Percentiles rank a stretch among this genome's conserved stretches.
Conservation (phyloP, 1,284 basidiomycete genomes). For the Cutaneotrichosporon sp. region DNA sequence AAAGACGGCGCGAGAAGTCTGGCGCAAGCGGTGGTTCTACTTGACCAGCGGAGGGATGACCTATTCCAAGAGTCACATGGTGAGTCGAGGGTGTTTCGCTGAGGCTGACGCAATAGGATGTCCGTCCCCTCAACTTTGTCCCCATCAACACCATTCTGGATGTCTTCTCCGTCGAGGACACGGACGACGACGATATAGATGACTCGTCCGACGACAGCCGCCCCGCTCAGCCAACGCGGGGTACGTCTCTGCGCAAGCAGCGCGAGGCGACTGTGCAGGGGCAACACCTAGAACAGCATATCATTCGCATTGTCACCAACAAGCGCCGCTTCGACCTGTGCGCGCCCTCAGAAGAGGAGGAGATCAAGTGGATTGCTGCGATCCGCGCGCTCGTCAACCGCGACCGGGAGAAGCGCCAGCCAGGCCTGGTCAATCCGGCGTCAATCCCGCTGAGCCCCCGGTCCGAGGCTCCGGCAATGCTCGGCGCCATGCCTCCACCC, state of each 20-base stretch:
- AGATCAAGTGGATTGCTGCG: slow-evolving; percentile 96
- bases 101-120: slow-evolving; percentile 62
- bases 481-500: slow-evolving; percentile 4
- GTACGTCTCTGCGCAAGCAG: slow-evolving; percentile 9
- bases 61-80: slow-evolving; percentile 88
- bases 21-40: slow-evolving; percentile 94
- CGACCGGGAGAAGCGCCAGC: slow-evolving; percentile 31
- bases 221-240: neutral
- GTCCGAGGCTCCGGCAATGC: slow-evolving; percentile 4
- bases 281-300: slow-evolving; percentile 56
- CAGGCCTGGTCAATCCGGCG: neutral
- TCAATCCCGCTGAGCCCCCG: slow-evolving; percentile 5
- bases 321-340: slow-evolving; percentile 86
- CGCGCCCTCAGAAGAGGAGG: slow-evolving; percentile 95
- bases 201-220: slow-evolving; percentile 11
- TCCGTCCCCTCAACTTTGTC: slow-evolving; percentile 81
- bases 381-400: slow-evolving; percentile 77
- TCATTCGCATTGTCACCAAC: slow-evolving; percentile 95
- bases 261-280: neutral
- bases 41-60: slow-evolving; percentile 76
- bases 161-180: slow-evolving; percentile 66
- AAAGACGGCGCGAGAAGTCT: slow-evolving; percentile 85
- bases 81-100: slow-evolving; percentile 45
- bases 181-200: slow-evolving; percentile 25
- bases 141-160: slow-evolving; percentile 84